Evolutionary conservation across 805 yeast species (phyloP).

Genomic region (Ogataea philodendri): DNA sequence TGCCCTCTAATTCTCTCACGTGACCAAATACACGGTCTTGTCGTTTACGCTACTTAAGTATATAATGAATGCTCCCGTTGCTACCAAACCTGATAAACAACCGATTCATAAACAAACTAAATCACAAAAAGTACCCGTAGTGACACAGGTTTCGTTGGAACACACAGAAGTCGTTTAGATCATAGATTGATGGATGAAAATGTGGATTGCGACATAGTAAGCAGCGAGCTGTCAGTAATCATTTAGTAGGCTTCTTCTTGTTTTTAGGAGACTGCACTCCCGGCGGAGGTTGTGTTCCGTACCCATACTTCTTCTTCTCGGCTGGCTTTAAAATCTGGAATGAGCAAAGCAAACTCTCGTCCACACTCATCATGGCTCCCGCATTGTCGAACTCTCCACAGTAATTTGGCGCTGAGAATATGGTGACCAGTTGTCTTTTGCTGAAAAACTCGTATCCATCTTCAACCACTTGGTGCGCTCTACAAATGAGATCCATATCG

Average conservation of each 20-base stretch:
- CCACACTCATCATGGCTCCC: slow-evolving; percentile 99
- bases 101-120: slow-evolving; percentile 14
- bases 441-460: slow-evolving; percentile 98
- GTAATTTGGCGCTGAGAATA: slow-evolving; percentile 95
- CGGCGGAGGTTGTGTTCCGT: slow-evolving; percentile 25
- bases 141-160: slow-evolving; percentile 3
- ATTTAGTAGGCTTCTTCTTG: slow-evolving; percentile 31
- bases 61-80: slow-evolving; percentile 8
- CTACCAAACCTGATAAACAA: slow-evolving; percentile 7
- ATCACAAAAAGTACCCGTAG: slow-evolving; percentile 11
- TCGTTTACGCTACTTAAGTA: slow-evolving; percentile 11
- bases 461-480: slow-evolving; percentile 99
- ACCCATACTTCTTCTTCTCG: slow-evolving; percentile 76
- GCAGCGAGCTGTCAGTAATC: slow-evolving; percentile 12
- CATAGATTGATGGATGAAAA: slow-evolving; percentile 8
- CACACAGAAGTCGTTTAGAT: slow-evolving; percentile 7
- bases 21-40: slow-evolving; percentile 9
- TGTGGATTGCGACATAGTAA: slow-evolving; percentile 9
- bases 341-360: slow-evolving; percentile 92
- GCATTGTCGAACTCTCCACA: slow-evolving; percentile 99
- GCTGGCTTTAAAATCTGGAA: slow-evolving; percentile 98
- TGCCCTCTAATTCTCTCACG: slow-evolving; percentile 8
- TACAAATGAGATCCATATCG: slow-evolving; percentile 95
- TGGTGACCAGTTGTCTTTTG: slow-evolving; percentile 92
- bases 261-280: slow-evolving; percentile 28